Conservation (phyloP, 805 yeast genomes). For the Hanseniaspora lachancei region DNA sequence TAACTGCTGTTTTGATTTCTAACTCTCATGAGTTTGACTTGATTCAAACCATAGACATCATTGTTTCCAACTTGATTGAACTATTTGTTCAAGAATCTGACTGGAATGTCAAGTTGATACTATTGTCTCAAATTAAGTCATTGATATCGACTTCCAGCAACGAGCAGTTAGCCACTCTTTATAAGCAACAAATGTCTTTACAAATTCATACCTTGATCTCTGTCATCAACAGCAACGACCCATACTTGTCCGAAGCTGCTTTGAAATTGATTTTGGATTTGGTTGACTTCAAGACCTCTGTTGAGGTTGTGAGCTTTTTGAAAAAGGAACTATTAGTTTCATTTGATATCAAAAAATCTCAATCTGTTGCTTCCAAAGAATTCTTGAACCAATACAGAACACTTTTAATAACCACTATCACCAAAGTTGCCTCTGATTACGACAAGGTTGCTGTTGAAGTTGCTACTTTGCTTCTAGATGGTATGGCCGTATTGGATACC, state of each 20-base stretch:
- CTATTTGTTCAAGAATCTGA: slow-evolving; percentile 88
- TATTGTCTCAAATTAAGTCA: slow-evolving; percentile 31
- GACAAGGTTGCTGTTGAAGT: slow-evolving; percentile 86
- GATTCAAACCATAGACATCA: slow-evolving; percentile 9
- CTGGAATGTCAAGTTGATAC: slow-evolving; percentile 85
- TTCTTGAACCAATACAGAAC: slow-evolving; percentile 64
- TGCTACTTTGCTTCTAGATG: slow-evolving; percentile 74
- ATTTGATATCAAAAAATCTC: slow-evolving; percentile 41
- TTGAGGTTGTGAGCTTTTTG: slow-evolving; percentile 80
- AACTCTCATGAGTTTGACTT: slow-evolving; percentile 49
- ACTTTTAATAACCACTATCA: slow-evolving; percentile 74
- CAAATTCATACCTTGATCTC: slow-evolving; percentile 46
- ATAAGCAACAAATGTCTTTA: slow-evolving; percentile 10
- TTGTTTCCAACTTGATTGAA: slow-evolving; percentile 70
- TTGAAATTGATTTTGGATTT: slow-evolving; percentile 67
- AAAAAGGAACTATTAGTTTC: slow-evolving; percentile 81
- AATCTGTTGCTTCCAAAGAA: slow-evolving; percentile 49
- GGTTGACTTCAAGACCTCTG: slow-evolving; percentile 78
- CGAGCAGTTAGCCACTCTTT: slow-evolving; percentile 10
- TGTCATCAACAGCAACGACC: slow-evolving; percentile 34
- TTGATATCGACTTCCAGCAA: slow-evolving; percentile 6
- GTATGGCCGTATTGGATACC: slow-evolving; percentile 71
- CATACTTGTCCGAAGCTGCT: slow-evolving; percentile 16
- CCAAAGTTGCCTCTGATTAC: slow-evolving; percentile 74
- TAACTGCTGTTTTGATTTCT: slow-evolving; percentile 45